These are phyloP conservation scores for Malania oleifera DNA, from an alignment of 164 flowering plant genomes.

Conservation along the genomic window DNA sequence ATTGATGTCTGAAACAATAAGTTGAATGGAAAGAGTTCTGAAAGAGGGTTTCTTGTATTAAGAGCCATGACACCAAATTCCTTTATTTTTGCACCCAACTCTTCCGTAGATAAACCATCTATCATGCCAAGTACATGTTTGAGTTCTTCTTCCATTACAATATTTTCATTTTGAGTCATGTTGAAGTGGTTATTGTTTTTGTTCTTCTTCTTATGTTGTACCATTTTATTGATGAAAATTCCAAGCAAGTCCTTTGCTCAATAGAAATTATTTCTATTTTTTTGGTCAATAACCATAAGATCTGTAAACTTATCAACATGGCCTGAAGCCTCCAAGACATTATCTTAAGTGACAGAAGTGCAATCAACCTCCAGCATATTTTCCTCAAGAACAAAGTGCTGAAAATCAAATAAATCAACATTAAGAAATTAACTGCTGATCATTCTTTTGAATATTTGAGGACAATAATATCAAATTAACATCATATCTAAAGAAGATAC, in stretches of 20 bases:
- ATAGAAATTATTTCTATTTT: background rate
- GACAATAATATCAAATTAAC: too few relatives aligned
- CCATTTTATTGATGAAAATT: background rate
- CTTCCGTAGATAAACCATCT: background rate
- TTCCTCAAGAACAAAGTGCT: background rate
- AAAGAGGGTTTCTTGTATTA: background rate
- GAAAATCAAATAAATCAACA: background rate
- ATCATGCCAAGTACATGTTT: background rate
- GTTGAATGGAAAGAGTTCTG: background rate
- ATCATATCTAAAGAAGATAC: too few relatives aligned
- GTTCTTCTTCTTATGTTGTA: background rate
- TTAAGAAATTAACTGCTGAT: too few relatives aligned
- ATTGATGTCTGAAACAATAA: background rate
- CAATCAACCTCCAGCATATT: background rate
- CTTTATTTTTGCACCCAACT: background rate
- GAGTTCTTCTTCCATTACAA: background rate
- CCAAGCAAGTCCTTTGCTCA: background rate
- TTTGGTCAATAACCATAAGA: background rate
- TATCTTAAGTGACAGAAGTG: background rate
- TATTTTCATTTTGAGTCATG: background rate
- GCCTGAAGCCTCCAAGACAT: background rate
- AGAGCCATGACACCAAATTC: background rate
- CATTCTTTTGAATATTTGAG: too few relatives aligned
- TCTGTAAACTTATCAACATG: conserved; percentile 1
- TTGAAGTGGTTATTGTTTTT: too few relatives aligned